Base-by-base conservation (phyloP, 306 rosid species). In the Begonia fuchsioides region DNA sequence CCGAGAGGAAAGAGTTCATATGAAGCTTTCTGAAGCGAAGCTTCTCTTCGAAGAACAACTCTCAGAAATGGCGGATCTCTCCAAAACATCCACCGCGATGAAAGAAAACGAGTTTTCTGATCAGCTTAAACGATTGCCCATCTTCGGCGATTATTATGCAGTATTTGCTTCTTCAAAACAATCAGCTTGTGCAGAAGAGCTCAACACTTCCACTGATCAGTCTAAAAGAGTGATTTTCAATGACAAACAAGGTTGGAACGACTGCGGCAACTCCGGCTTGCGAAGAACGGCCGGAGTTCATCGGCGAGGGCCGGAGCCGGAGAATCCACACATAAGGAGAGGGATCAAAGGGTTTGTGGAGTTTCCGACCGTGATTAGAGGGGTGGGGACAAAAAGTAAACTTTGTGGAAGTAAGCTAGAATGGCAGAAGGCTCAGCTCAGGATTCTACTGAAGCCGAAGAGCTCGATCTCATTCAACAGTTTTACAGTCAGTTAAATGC, bases 271-370 rank as follows among this genome's bases (percentile, higher is more conserved):
- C 20, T 26, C 35, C 8, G 35, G 8, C 35, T 26, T 26, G 8
- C 35, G 35, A 26, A 2, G 5, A 8, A 26, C 38, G 13, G 53
- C 32, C 38, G 61, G 58, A 0, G 32, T 39, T 43, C 71, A 39
- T 26, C 41, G 54, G 63, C 64, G 60, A 41, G 61, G 49, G 13
- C 60, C 71, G 43, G 76, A 76, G 54, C 51, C 64, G 39, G 83
- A 76, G 62, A 76, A 76, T 55, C 83, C 76, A 19, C 83, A 76
- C 18, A 72, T 76, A 55, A 59, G 55, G 61, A 56, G 83, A 62
- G 83, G 83, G 44, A 76, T 76, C 54, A 76, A 76, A 59, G 83
- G 83, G 64, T 76, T 72, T 55, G 83, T 76, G 14, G 83, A 76
- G 38, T 76, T 76, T 47, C 83, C 79, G 15, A 46, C 68, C 62